Evolutionary conservation across 2,329 filamentous ascomycete genomes (phyloP).

Genomic region (Tricladium varicosporioides): DNA sequence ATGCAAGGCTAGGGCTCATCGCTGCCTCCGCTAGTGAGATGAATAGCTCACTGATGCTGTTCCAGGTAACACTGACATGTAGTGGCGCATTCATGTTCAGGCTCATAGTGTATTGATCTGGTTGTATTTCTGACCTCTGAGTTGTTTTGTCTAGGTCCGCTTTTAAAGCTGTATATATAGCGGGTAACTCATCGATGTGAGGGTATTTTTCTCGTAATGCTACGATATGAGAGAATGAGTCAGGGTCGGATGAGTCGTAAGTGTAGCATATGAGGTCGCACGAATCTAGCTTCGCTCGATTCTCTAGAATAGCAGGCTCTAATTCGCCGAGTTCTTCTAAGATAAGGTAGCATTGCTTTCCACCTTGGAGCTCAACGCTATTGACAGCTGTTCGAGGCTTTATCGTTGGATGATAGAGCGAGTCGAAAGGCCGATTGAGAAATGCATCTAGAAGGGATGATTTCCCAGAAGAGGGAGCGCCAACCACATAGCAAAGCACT

Average conservation of each 20-base stretch:
- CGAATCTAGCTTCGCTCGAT: constrained; percentile 82
- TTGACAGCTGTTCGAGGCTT: constrained; percentile 93
- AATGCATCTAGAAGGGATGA: constrained; percentile 89
- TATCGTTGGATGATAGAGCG: constrained; percentile 88
- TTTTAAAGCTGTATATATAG: constrained; percentile 90
- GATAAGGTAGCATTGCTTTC: constrained; percentile 96
- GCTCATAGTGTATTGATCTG: constrained; percentile 83
- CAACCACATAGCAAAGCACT: constrained; percentile 88
- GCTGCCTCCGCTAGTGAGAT: constrained; percentile 88
- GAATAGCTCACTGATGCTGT: constrained; percentile 90
- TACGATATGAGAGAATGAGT: constrained; percentile 91
- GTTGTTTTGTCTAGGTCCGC: constrained; percentile 95
- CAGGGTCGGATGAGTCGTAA: constrained; percentile 95
- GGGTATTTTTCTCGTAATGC: constrained; percentile 75
- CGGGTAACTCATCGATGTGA: constrained; percentile 83
- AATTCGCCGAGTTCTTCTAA: constrained; percentile 92
- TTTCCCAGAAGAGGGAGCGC: constrained; percentile 83
- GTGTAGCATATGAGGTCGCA: constrained; percentile 94
- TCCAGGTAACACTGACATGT: constrained; percentile 94
- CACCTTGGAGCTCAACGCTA: constrained; percentile 90
- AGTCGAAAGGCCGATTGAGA: constrained; percentile 80
- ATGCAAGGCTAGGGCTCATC: constrained; percentile 83
- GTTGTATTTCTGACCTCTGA: constrained; percentile 87
- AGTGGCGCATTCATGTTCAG: constrained; percentile 88
- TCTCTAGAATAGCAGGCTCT: constrained; percentile 93